A percentile compares a stretch with the other conserved stretches of the same genome.
Evolutionary conservation across 805 yeast species (phyloP).

Genomic region (Danielozyma ontarioensis): DNA sequence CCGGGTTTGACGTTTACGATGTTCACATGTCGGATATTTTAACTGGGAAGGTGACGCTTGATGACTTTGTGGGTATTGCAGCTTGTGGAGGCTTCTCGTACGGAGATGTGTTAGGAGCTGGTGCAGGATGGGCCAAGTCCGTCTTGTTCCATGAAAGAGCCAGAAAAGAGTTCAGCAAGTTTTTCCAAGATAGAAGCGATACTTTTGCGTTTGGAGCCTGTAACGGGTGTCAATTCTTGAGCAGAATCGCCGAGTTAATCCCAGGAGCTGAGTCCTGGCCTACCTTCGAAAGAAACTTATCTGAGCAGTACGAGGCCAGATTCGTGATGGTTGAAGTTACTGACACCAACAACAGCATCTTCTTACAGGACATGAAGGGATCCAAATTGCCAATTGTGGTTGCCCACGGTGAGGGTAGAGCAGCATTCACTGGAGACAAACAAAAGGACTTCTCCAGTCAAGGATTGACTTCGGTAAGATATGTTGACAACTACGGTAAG

Average conservation of each 20-base stretch:
- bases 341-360: slow-evolving; percentile 55
- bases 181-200: slow-evolving; percentile 82
- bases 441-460: slow-evolving; percentile 44
- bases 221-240: slow-evolving; percentile 96
- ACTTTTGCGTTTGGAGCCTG: slow-evolving; percentile 98
- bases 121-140: slow-evolving; percentile 98
- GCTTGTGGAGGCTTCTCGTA: slow-evolving; percentile 99
- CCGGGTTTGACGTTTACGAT: slow-evolving; percentile 91
- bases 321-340: slow-evolving; percentile 78
- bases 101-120: slow-evolving; percentile 98
- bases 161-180: slow-evolving; percentile 67
- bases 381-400: slow-evolving; percentile 93
- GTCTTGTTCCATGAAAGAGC: slow-evolving; percentile 79
- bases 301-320: slow-evolving; percentile 97
- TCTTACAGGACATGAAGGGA: slow-evolving; percentile 88
- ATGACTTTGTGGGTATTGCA: slow-evolving; percentile 85
- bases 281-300: slow-evolving; percentile 78
- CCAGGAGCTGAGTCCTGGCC: slow-evolving; percentile 98
- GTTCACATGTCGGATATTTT: slow-evolving; percentile 95
- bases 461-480: slow-evolving; percentile 65
- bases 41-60: slow-evolving; percentile 63
- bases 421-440: slow-evolving; percentile 51
- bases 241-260: slow-evolving; percentile 76
- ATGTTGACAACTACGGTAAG: slow-evolving; percentile 87
- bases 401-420: slow-evolving; percentile 98